Conservation (phyloP, 768 basidiomycete species). For the Leccinum uliginosum region DNA sequence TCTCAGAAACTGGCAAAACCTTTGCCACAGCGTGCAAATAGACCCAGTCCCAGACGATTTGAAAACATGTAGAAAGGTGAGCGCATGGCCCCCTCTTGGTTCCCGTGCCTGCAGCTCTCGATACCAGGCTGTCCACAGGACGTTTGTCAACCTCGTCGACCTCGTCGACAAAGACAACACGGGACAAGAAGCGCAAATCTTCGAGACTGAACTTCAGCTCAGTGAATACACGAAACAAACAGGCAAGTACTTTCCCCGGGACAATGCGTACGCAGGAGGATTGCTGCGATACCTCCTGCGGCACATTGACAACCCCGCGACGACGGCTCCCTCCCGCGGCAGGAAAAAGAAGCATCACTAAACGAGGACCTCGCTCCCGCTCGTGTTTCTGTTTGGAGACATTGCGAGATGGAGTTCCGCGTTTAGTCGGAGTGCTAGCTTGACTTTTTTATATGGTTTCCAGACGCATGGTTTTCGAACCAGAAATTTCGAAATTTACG, state of each 20-base stretch:
- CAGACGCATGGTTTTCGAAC: neutral
- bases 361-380: constrained; percentile 10
- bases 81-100: neutral
- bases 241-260: constrained; percentile 15
- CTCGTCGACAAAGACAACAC: constrained; percentile 13
- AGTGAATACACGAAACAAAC: constrained; percentile 4
- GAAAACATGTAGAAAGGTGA: constrained; percentile 10
- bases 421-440: neutral
- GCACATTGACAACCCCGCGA: constrained; percentile 7
- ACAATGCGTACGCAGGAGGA: constrained; percentile 15
- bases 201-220: constrained; percentile 8
- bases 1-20: constrained; percentile 8
- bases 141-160: constrained; percentile 16
- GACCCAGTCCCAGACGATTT: constrained; percentile 7
- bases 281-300: constrained; percentile 13
- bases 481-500: neutral
- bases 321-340: neutral
- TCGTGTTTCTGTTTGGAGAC: neutral
- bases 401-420: constrained; percentile 1
- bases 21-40: constrained; percentile 5
- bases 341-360: constrained; percentile 7
- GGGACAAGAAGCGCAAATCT: neutral
- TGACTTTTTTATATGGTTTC: neutral
- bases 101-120: neutral
- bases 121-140: neutral